Base-by-base conservation (phyloP, 306 rosid genomes). In the Begonia loranthoides region DNA sequence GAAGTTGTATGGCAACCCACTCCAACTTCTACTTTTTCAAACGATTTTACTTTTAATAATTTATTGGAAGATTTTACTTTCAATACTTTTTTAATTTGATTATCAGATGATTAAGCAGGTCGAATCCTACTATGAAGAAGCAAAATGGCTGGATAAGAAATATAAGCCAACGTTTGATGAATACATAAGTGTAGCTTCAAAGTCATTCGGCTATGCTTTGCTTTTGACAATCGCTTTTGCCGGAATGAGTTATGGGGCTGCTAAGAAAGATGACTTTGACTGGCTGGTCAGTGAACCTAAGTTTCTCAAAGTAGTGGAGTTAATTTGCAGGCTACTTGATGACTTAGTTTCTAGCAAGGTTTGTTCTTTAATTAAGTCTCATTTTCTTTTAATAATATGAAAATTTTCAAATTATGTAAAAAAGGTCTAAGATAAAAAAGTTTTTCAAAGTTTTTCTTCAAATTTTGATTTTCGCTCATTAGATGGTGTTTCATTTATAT, bases 121-220 rank as follows among this genome's bases (percentile, higher is more conserved):
- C 15, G 19, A 13, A 51, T 49, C 41, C 36, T 65, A 65, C 43
- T 50, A 49, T 21, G 43, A 17, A 0, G 66, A 72, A 52, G 73
- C 69, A 13, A 54, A 59, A 44, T 72, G 73, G 77, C 46, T 21
- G 0, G 44, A 49, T 15, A n/a, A 49, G 21, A 61, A 46, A 4
- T 39, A 62, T 16, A 19, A 13, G 7, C 77, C 73, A 12, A 72
- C 66, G 2, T 6, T 64, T 12, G 66, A 72, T 33, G 73, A 66
- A 40, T 62, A 72, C 28, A 15, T 66, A 48, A 10, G 21, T 3
- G 17, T 44, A 13, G 54, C 60, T 3, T 6, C 15, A 19, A 1
- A 1, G 12, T 45, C 54, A 19, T 14, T 15, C 9, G 58, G 43
- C 15, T 57, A 57, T 17, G 3, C 52, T 22, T 5, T 13, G 19